Conservation (phyloP, 2,329 filamentous ascomycete species). For the Thelonectria discophora region DNA sequence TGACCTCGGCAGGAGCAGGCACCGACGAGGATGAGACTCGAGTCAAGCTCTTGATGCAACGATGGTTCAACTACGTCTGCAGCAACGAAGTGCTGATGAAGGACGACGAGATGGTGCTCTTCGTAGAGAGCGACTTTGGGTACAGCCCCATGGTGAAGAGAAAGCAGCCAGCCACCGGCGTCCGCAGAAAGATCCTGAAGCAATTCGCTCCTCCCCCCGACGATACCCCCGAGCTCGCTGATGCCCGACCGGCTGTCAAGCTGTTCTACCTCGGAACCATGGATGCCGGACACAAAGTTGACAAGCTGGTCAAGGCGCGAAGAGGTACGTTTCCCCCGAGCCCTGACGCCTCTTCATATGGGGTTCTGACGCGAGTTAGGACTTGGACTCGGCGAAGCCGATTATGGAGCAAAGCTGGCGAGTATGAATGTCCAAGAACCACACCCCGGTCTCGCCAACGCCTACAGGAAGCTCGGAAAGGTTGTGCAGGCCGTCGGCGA, state of each 20-base stretch:
- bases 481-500: slow-evolving; percentile 93
- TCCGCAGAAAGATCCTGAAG: slow-evolving; percentile 94
- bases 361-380: slow-evolving; percentile 61
- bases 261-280: slow-evolving; percentile 94
- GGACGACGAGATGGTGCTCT: slow-evolving; percentile 96
- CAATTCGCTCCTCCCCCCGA: slow-evolving; percentile 98
- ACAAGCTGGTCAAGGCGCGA: slow-evolving; percentile 90
- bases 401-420: slow-evolving; percentile 90
- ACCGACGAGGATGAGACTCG: slow-evolving; percentile 94
- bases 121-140: slow-evolving; percentile 98
- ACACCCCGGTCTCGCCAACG: slow-evolving; percentile 85
- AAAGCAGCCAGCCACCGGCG: slow-evolving; percentile 96
- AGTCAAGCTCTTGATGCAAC: slow-evolving; percentile 88
- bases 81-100: slow-evolving; percentile 90
- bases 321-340: slow-evolving; percentile 70
- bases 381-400: slow-evolving; percentile 88
- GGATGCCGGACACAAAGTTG: slow-evolving; percentile 97
- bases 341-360: background rate
- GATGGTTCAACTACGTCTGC: slow-evolving; percentile 95
- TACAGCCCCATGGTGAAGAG: slow-evolving; percentile 95
- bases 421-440: slow-evolving; percentile 90
- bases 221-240: slow-evolving; percentile 92
- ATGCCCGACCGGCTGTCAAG: slow-evolving; percentile 91
- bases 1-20: slow-evolving; percentile 92
- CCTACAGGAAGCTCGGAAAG: slow-evolving; percentile 94